Percentiles rank a stretch among this genome's conserved stretches.
These are phyloP conservation scores for Chaetoceros tenuissimus DNA, from an alignment of 108 stramenopile genomes.

Conservation along the genomic window DNA sequence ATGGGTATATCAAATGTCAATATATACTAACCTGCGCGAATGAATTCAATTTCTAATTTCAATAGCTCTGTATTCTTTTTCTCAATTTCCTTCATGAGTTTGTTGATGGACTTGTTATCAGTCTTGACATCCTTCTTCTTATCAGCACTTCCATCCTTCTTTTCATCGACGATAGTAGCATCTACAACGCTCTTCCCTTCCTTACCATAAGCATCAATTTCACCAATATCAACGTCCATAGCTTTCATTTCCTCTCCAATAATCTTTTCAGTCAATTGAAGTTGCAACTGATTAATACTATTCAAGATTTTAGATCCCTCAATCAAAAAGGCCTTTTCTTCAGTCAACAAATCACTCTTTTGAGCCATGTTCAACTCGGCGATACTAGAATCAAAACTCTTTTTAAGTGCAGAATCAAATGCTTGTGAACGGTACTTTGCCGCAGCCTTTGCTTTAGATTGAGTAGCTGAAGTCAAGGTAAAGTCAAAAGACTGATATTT, in stretches of 20 bases:
- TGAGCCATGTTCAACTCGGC: slow-evolving; percentile 17
- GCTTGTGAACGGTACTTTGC: slow-evolving; percentile 33
- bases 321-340: slow-evolving; percentile 54
- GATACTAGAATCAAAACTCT: slow-evolving; percentile 15
- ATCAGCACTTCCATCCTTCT: slow-evolving; percentile 6
- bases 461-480: slow-evolving; percentile 52
- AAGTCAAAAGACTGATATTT: slow-evolving; percentile 65
- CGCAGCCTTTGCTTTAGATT: slow-evolving; percentile 59
- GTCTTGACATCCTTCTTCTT: slow-evolving; percentile 8
- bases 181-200: slow-evolving; percentile 11
- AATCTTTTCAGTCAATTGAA: slow-evolving; percentile 36
- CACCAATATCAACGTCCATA: slow-evolving; percentile 40
- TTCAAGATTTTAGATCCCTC: slow-evolving; percentile 31
- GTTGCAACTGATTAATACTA: slow-evolving; percentile 27
- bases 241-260: slow-evolving; percentile 55
- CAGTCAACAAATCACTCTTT: slow-evolving; percentile 35
- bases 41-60: slow-evolving; percentile 53
- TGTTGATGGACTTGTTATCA: slow-evolving; percentile 17
- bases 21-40: slow-evolving; percentile 14
- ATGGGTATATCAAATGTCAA: not conserved
- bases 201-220: not conserved
- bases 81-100: slow-evolving; percentile 19
- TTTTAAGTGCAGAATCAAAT: slow-evolving; percentile 52
- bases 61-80: slow-evolving; percentile 39
- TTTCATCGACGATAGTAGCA: slow-evolving; percentile 8